Evolutionary conservation across 2,329 filamentous ascomycete genomes (phyloP).

Genomic region (Sclerotiophoma versabilis): DNA sequence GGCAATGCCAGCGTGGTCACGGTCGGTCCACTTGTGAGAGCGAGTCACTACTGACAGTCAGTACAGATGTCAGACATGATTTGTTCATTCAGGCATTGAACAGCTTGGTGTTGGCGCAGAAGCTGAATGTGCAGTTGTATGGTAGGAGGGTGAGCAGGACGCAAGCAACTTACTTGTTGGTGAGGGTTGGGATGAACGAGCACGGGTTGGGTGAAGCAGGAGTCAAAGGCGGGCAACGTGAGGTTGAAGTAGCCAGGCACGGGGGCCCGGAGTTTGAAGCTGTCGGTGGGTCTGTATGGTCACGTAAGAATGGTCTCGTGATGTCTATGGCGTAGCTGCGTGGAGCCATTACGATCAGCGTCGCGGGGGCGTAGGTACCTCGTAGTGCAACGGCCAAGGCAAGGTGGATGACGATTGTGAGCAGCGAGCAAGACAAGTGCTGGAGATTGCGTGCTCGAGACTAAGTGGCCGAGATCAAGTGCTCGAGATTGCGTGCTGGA

Average conservation of each 20-base stretch:
- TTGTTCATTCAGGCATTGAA: neutral
- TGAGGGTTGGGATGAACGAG: conserved; percentile 24
- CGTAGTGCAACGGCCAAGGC: conserved; percentile 28
- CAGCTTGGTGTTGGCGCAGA: neutral
- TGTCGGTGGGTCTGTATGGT: conserved; percentile 32
- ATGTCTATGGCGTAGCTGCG: conserved; percentile 21
- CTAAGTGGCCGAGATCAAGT: too few species aligned
- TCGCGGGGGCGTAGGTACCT: conserved; percentile 32
- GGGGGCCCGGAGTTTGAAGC: conserved; percentile 35
- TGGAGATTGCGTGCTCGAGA: conserved; percentile 1
- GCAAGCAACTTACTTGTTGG: conserved; percentile 40
- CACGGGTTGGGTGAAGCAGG: conserved; percentile 22
- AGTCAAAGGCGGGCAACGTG: conserved; percentile 27
- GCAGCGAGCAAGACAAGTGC: neutral
- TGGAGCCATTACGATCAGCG: conserved; percentile 37
- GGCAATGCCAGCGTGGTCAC: conserved; percentile 81
- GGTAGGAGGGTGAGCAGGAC: neutral
- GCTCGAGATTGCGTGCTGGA: conserved; percentile 3
- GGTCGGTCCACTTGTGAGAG: conserved; percentile 94
- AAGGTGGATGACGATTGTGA: neutral
- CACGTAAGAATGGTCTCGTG: conserved; percentile 44
- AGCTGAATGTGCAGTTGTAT: conserved; percentile 9
- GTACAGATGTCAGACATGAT: neutral
- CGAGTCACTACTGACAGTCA: conserved; percentile 78
- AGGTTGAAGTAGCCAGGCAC: conserved; percentile 40